Conservation (phyloP, 805 yeast species). For the Debaryomyces tyrocola region DNA sequence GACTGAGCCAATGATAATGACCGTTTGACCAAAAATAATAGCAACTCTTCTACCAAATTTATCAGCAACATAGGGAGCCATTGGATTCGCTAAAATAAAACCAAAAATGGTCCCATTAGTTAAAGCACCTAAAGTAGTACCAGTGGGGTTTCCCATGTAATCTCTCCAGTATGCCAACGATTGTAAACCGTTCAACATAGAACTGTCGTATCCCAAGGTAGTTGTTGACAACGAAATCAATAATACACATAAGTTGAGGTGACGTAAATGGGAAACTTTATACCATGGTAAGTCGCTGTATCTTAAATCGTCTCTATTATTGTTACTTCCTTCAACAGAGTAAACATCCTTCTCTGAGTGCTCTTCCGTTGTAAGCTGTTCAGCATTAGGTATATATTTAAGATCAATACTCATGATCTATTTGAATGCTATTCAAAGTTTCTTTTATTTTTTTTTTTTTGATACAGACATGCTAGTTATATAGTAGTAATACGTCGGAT, state of each 20-base stretch:
- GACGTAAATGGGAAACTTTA: conserved; percentile 32
- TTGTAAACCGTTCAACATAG: conserved; percentile 54
- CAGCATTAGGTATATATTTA: too few relatives aligned
- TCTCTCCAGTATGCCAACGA: conserved; percentile 41
- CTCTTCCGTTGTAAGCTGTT: too few relatives aligned
- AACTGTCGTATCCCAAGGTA: conserved; percentile 49
- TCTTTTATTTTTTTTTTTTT: too few relatives aligned
- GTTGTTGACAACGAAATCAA: conserved; percentile 47
- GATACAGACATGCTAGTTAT: too few relatives aligned
- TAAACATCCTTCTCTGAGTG: too few relatives aligned
- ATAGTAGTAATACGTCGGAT: too few relatives aligned
- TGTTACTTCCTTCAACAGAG: too few relatives aligned
- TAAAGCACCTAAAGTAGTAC: conserved; percentile 42
- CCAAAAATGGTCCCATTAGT: conserved; percentile 46
- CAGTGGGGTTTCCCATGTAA: conserved; percentile 38
- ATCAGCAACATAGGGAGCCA: conserved; percentile 34
- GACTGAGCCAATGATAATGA: conserved; percentile 32
- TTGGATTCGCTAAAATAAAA: conserved; percentile 24
- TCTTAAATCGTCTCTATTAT: too few relatives aligned
- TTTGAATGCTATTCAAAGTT: too few relatives aligned
- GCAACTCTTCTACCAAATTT: conserved; percentile 39
- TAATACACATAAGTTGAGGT: conserved; percentile 37
- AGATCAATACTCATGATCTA: too few relatives aligned
- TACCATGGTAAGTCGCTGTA: too few relatives aligned
- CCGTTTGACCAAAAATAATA: conserved; percentile 21